These are phyloP conservation scores for Omphalotus guepiniiformis DNA, from an alignment of 768 basidiomycete species.

Conservation along the genomic window DNA sequence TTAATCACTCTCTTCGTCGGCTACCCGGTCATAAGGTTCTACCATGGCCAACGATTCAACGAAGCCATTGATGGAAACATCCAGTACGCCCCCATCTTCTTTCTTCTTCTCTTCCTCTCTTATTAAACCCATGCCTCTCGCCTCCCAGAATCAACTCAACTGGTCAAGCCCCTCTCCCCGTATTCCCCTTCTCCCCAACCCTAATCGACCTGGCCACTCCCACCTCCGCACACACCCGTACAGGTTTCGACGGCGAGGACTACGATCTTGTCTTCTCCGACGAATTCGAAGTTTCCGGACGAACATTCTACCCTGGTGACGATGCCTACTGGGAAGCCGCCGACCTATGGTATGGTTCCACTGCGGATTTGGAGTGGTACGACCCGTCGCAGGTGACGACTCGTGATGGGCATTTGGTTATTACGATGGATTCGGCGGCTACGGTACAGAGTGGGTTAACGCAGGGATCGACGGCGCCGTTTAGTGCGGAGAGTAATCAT, in stretches of 20 bases:
- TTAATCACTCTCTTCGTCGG: too few relatives aligned
- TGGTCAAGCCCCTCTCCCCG: slow-evolving; percentile 81
- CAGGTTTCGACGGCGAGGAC: slow-evolving; percentile 68
- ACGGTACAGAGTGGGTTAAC: too few relatives aligned
- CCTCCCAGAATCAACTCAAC: slow-evolving; percentile 78
- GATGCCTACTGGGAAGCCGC: slow-evolving; percentile 85
- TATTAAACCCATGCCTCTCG: too few relatives aligned
- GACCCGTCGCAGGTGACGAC: slow-evolving; percentile 77
- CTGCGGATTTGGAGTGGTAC: slow-evolving; percentile 84
- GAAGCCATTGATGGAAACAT: slow-evolving; percentile 61
- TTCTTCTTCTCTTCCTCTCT: too few relatives aligned
- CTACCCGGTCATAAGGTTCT: too few relatives aligned
- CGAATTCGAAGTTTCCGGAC: slow-evolving; percentile 70
- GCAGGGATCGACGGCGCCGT: too few relatives aligned
- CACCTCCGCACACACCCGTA: slow-evolving; percentile 44
- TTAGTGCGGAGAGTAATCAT: slow-evolving; percentile 54
- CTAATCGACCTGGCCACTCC: slow-evolving; percentile 83
- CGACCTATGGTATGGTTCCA: slow-evolving; percentile 64
- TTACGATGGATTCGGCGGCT: slow-evolving; percentile 63
- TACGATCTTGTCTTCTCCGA: slow-evolving; percentile 88
- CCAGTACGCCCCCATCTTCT: too few relatives aligned
- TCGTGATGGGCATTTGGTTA: slow-evolving; percentile 68
- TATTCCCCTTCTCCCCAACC: slow-evolving; percentile 57
- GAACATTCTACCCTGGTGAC: slow-evolving; percentile 70
- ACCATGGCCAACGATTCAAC: too few relatives aligned